Conservation (phyloP, 2,329 filamentous ascomycete species). For the Xylariaceae sp. region DNA sequence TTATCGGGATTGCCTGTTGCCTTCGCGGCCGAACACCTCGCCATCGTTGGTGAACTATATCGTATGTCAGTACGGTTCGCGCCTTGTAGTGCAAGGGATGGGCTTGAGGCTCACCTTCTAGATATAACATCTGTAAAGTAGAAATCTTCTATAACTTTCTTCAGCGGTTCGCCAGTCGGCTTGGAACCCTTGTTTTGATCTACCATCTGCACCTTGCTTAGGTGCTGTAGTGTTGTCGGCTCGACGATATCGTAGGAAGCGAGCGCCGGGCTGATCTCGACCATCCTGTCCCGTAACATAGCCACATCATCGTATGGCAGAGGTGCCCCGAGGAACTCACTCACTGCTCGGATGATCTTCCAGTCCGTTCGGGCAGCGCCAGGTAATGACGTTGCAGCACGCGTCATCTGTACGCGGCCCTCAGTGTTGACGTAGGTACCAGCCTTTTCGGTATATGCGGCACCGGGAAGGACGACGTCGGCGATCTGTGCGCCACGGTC, state of each 20-base stretch:
- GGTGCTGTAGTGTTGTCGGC: conserved; percentile 68
- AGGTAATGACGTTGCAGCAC: conserved; percentile 83
- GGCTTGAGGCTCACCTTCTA: conserved; percentile 71
- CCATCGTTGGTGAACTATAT: conserved; percentile 94
- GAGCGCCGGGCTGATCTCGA: conserved; percentile 88
- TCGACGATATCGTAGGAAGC: conserved; percentile 91
- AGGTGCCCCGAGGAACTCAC: conserved; percentile 85
- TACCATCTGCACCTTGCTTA: conserved; percentile 93
- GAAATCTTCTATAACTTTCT: conserved; percentile 91
- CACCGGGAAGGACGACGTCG: conserved; percentile 90
- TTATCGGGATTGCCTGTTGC: conserved; percentile 76
- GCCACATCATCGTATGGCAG: conserved; percentile 94
- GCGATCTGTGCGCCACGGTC: conserved; percentile 91
- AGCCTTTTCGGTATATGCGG: conserved; percentile 95
- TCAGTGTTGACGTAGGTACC: conserved; percentile 98
- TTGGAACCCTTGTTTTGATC: conserved; percentile 93
- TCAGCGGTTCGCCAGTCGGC: conserved; percentile 71
- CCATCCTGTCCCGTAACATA: conserved; percentile 87
- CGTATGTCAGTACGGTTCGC: conserved; percentile 13
- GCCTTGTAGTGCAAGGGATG: background rate
- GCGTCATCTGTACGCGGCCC: conserved; percentile 91
- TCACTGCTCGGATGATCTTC: conserved; percentile 95
- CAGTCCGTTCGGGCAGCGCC: conserved; percentile 94
- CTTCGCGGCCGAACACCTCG: conserved; percentile 93
- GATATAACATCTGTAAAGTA: conserved; percentile 98